Base-by-base conservation (phyloP, 306 rosid species). In the Prunus mongolica region DNA sequence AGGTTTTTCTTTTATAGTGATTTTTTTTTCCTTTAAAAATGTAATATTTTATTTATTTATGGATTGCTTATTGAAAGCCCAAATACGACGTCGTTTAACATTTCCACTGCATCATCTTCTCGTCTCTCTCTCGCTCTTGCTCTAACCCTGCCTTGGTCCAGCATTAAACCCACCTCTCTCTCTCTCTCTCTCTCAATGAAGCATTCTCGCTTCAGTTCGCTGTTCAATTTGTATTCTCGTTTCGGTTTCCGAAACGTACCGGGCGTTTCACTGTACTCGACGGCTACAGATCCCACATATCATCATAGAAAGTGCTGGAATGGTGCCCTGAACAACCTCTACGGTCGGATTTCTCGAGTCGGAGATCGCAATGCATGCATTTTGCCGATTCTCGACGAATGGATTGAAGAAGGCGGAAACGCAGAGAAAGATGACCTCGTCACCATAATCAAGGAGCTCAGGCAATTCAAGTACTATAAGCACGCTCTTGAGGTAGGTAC, bases 401-500 rank as follows among this genome's bases (percentile, higher is more conserved):
- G 85, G 78, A 20, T 77, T 52, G 44, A 28, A 2, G 46, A 81
- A 57, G 78, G 75, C 28, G 9, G 32, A 66, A 14, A 24, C 32
- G 61, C 72, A 1, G 14, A 44, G 56, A 66, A 58, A 67, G 45
- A 10, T 22, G 44, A 8, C 16, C 71, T 71, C 8, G 5, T 71
- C n/a, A 0, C 3, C 11, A 60, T 76, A 22, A 50, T 66, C 78
- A 81, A 71, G 70, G 75, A 66, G 67, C 81, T 77, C 72, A 66
- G 81, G 55, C 20, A 51, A 25, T 55, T 57, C 71, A 66, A 47
- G 54, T 25, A 54, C 50, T 66, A 66, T 49, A 9, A 6, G 2
- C 85, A 81, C 34, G 71, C 85, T 68, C 85, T 81, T n/a, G 84
- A 81, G 84, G 81, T 77, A 9, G 25, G 7, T 11, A n/a, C 27